Evolutionary conservation across 352 stramenopile genomes (phyloP).

Genomic region (Globisporangium uncinulatum): DNA sequence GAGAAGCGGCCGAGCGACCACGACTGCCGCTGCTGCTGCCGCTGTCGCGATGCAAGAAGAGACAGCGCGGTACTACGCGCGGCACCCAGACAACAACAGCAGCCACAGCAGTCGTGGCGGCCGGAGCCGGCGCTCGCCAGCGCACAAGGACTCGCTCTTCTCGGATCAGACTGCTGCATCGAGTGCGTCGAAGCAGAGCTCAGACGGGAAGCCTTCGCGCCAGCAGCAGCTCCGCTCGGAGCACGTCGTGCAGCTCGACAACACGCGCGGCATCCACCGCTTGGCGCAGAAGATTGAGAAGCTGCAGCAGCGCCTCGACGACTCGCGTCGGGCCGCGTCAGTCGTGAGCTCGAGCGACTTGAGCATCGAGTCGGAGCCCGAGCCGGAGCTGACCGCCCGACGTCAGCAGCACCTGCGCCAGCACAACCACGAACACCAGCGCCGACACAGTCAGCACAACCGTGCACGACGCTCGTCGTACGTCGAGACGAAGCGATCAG

Average conservation of each 20-base stretch:
- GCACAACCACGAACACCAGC: not conserved
- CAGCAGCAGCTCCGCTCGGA: not conserved
- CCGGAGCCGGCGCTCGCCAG: slow-evolving; percentile 1
- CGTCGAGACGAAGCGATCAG: not conserved
- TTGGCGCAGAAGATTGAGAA: slow-evolving; percentile 43
- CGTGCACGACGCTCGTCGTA: slow-evolving; percentile 7
- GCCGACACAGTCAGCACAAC: not conserved
- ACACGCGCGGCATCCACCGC: slow-evolving; percentile 34
- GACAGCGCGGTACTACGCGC: not conserved
- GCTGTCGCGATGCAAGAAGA: not conserved
- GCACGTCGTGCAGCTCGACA: slow-evolving; percentile 26
- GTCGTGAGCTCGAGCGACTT: slow-evolving; percentile 14
- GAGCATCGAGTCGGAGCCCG: slow-evolving; percentile 21
- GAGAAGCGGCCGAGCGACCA: not conserved
- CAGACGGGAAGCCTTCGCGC: slow-evolving; percentile 3
- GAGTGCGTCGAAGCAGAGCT: slow-evolving; percentile 15
- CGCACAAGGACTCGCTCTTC: slow-evolving; percentile 14
- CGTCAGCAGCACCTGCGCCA: not conserved
- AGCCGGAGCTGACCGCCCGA: slow-evolving; percentile 18
- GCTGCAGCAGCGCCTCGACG: slow-evolving; percentile 38
- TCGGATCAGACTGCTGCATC: slow-evolving; percentile 14
- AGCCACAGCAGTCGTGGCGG: not conserved
- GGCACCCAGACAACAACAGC: slow-evolving; percentile 2
- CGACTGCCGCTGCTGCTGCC: not conserved
- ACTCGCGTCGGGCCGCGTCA: slow-evolving; percentile 20